Evolutionary conservation across 139 green algal species (phyloP).

Genomic region (Chlamydomonas sp.): DNA sequence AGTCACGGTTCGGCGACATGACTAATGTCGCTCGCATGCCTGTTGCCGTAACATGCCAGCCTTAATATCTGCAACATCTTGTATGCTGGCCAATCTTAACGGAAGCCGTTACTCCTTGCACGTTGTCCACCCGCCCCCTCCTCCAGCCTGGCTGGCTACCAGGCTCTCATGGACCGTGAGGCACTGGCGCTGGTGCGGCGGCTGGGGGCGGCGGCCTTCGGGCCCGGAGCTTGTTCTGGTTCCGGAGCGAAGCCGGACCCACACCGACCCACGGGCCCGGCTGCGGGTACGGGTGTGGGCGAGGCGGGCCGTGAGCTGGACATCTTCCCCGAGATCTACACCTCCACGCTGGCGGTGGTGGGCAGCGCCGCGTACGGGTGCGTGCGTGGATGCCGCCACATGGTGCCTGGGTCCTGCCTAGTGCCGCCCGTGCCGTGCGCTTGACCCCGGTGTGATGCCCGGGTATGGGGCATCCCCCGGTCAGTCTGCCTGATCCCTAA

Average conservation of each 20-base stretch:
- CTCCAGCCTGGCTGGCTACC: constrained; percentile 28
- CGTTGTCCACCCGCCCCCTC: neutral
- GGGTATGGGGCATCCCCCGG: too few species aligned
- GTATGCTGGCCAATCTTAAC: too few species aligned
- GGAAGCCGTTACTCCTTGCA: neutral
- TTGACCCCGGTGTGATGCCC: too few species aligned
- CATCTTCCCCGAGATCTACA: constrained; percentile 35
- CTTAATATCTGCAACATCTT: too few species aligned
- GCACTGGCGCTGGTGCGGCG: constrained; percentile 1
- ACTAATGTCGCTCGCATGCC: too few species aligned
- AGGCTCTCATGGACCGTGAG: constrained; percentile 23
- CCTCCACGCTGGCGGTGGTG: constrained; percentile 45
- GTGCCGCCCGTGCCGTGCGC: too few species aligned
- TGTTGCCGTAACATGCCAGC: too few species aligned
- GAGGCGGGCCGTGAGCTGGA: constrained; percentile 1
- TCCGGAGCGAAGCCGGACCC: neutral
- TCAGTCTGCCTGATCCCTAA: too few species aligned
- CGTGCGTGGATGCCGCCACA: neutral
- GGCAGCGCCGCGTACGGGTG: constrained; percentile 42
- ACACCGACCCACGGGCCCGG: neutral
- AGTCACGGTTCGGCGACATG: too few species aligned
- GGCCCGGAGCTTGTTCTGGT: too few species aligned
- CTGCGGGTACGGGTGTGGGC: neutral
- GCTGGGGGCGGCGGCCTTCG: neutral
- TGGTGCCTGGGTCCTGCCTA: too few species aligned